Evolutionary conservation across 1,284 basidiomycete species (phyloP).

Genomic region (Ceratobasidium sp.): DNA sequence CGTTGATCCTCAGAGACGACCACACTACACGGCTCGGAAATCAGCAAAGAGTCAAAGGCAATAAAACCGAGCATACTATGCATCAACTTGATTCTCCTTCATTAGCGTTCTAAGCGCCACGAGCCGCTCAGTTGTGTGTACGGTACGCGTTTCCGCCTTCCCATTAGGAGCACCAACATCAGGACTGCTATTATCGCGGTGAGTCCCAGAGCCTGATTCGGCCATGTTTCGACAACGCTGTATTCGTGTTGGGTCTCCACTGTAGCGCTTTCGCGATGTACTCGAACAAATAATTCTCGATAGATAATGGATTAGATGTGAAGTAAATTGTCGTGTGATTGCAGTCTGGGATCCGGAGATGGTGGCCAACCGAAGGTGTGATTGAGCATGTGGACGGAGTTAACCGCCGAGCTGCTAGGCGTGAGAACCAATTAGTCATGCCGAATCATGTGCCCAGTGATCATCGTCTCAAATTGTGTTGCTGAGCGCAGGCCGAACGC

Average conservation of each 20-base stretch:
- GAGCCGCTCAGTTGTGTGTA: constrained; percentile 67
- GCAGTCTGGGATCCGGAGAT: constrained; percentile 7
- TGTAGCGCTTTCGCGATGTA: background rate
- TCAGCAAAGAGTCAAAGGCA: background rate
- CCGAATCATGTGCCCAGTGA: background rate
- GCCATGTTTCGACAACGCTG: constrained; percentile 1
- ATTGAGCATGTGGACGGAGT: background rate
- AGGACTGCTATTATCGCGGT: constrained; percentile 14
- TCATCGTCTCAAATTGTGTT: too few species aligned
- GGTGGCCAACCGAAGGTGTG: constrained; percentile 16
- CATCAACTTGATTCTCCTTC: constrained; percentile 67
- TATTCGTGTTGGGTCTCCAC: constrained; percentile 3
- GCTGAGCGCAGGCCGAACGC: too few species aligned
- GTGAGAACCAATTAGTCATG: background rate
- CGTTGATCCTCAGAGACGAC: constrained; percentile 90
- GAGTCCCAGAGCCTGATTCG: constrained; percentile 13
- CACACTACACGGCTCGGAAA: constrained; percentile 52
- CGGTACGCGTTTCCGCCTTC: constrained; percentile 32
- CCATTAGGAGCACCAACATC: constrained; percentile 15
- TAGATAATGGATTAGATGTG: background rate
- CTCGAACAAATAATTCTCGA: background rate
- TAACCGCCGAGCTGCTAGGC: background rate
- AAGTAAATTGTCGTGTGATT: constrained; percentile 4
- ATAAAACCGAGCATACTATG: constrained; percentile 53
- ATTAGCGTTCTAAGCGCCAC: constrained; percentile 70